Conservation (phyloP, 2,329 filamentous ascomycete species). For the Calonectria hongkongensis region DNA sequence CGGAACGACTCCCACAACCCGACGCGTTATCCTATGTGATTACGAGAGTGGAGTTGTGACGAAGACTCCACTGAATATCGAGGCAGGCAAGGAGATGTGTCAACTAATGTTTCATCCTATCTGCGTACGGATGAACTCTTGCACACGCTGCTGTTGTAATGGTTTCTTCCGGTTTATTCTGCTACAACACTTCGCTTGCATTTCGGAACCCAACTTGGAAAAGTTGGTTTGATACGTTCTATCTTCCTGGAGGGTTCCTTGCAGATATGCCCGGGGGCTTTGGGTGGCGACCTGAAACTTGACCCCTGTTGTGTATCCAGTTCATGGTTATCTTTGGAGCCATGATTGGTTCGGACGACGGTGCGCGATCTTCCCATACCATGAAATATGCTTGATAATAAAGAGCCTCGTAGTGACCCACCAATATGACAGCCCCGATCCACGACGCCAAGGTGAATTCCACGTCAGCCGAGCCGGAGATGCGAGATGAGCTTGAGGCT, state of each 20-base stretch:
- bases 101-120: background rate
- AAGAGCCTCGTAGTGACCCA: slow-evolving; percentile 5
- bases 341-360: background rate
- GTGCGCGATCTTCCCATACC: background rate
- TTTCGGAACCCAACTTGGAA: background rate
- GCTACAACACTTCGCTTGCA: too few relatives aligned
- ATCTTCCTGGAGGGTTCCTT: background rate
- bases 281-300: background rate
- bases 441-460: background rate
- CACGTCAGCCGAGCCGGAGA: slow-evolving; percentile 15
- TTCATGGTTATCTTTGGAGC: background rate
- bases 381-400: slow-evolving; percentile 23
- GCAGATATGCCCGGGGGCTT: background rate
- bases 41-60: slow-evolving; percentile 12
- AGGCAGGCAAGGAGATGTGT: background rate
- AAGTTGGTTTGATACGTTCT: background rate
- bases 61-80: background rate
- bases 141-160: too few relatives aligned
- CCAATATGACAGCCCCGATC: background rate
- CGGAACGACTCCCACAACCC: slow-evolving; percentile 19
- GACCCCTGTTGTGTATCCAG: background rate
- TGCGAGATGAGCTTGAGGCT: background rate
- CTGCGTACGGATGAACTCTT: too few relatives aligned
- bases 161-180: too few relatives aligned
- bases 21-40: background rate